A percentile compares a stretch with the other conserved stretches of the same genome.
These are phyloP conservation scores for Ganoderma resinaceum DNA, from an alignment of 1,284 basidiomycete species.

Conservation along the genomic window DNA sequence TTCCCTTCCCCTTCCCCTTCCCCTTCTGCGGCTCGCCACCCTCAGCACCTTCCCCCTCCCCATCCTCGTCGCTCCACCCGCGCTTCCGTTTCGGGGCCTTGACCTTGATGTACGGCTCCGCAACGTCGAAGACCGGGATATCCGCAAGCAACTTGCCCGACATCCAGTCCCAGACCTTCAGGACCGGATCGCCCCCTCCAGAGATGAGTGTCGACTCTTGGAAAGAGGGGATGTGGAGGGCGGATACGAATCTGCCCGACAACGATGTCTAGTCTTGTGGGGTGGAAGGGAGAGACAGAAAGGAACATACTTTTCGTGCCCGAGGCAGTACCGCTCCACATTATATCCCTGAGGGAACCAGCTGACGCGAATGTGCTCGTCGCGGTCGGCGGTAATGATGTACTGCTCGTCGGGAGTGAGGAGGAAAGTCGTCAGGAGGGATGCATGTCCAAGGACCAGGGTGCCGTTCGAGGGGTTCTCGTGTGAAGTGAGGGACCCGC, in stretches of 20 bases:
- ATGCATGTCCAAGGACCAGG: slow-evolving; percentile 87
- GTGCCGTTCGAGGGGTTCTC: slow-evolving; percentile 78
- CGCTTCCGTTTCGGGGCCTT: slow-evolving; percentile 47
- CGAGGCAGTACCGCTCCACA: slow-evolving; percentile 87
- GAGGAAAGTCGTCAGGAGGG: slow-evolving; percentile 77
- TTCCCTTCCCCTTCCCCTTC: slow-evolving; percentile 36
- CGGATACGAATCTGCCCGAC: slow-evolving; percentile 76
- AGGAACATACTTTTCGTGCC: slow-evolving; percentile 75
- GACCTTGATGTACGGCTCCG: slow-evolving; percentile 71
- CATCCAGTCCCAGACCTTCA: slow-evolving; percentile 87
- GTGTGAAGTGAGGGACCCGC: slow-evolving; percentile 61
- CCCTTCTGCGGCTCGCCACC: slow-evolving; percentile 28
- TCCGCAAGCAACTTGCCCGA: slow-evolving; percentile 60
- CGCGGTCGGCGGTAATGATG: slow-evolving; percentile 89
- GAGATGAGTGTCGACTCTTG: slow-evolving; percentile 68
- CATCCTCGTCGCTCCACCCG: slow-evolving; percentile 46
- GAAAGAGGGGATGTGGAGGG: slow-evolving; percentile 71
- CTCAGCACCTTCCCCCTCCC: slow-evolving; percentile 39
- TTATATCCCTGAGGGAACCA: slow-evolving; percentile 86
- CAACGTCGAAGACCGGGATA: slow-evolving; percentile 59
- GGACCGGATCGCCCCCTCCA: slow-evolving; percentile 83
- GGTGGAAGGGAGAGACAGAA: background rate
- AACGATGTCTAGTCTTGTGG: slow-evolving; percentile 9
- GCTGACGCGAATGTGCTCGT: slow-evolving; percentile 93
- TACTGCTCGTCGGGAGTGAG: slow-evolving; percentile 72